These are phyloP conservation scores for Microthlaspi erraticum DNA, from an alignment of 345 rosid genomes.

Conservation along the genomic window DNA sequence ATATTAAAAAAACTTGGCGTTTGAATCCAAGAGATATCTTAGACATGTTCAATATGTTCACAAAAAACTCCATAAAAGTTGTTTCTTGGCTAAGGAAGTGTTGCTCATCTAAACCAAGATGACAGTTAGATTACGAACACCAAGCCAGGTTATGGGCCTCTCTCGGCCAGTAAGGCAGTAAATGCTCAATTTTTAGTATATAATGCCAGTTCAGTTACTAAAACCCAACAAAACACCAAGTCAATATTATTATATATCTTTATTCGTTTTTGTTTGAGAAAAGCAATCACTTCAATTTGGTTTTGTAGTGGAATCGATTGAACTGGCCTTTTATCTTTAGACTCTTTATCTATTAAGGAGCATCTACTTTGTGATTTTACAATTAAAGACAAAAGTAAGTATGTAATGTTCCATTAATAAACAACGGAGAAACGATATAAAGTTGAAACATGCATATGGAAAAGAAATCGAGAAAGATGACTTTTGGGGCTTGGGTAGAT, in stretches of 20 bases:
- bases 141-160: too few relatives aligned
- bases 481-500: slow-evolving; percentile 42
- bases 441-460: slow-evolving; percentile 10
- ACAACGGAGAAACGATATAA: not conserved
- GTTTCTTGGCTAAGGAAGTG: too few relatives aligned
- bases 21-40: too few relatives aligned
- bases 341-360: slow-evolving; percentile 10
- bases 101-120: too few relatives aligned
- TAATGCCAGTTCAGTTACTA: not conserved
- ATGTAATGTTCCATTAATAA: slow-evolving; percentile 3
- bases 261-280: not conserved
- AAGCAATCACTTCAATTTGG: not conserved
- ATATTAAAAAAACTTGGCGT: too few relatives aligned
- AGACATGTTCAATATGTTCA: too few relatives aligned
- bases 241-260: too few relatives aligned
- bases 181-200: too few relatives aligned
- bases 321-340: not conserved
- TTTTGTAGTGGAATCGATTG: slow-evolving; percentile 1
- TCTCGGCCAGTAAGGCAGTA: too few relatives aligned
- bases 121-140: too few relatives aligned
- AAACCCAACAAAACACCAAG: not conserved
- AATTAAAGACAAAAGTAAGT: slow-evolving; percentile 16
- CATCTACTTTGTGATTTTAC: slow-evolving; percentile 23
- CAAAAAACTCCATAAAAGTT: too few relatives aligned
- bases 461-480: slow-evolving; percentile 33